Conservation (phyloP, 2,329 filamentous ascomycete species). For the Cercospora sesami region DNA sequence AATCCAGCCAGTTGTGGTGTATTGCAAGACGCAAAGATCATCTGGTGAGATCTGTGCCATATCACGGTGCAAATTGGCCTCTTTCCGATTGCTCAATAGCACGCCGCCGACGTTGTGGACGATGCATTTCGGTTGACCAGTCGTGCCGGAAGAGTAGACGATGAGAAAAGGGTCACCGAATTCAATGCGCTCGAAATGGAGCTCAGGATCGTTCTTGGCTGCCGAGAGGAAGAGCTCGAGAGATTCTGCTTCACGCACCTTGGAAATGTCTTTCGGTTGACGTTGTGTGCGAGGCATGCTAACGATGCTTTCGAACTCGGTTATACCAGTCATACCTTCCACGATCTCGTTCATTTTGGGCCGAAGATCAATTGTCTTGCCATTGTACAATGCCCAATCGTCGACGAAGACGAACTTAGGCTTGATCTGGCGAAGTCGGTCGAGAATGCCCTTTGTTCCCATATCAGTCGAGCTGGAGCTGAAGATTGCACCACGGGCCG, state of each 20-base stretch:
- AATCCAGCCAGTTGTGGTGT: constrained; percentile 76
- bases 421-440: constrained; percentile 71
- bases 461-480: constrained; percentile 74
- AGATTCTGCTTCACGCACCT: constrained; percentile 52
- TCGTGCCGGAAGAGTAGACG: constrained; percentile 73
- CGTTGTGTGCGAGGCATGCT: constrained; percentile 65
- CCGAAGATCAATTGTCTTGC: constrained; percentile 69
- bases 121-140: constrained; percentile 81
- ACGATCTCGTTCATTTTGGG: constrained; percentile 70
- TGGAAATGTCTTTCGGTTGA: constrained; percentile 57
- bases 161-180: constrained; percentile 77
- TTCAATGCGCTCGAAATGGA: constrained; percentile 60
- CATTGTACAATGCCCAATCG: constrained; percentile 76
- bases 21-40: constrained; percentile 54
- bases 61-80: constrained; percentile 57
- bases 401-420: constrained; percentile 83
- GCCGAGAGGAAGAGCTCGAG: constrained; percentile 46
- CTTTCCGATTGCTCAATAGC: constrained; percentile 61
- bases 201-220: constrained; percentile 41
- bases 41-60: constrained; percentile 38
- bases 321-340: constrained; percentile 60
- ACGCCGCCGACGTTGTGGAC: constrained; percentile 72
- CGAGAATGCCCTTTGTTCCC: constrained; percentile 74
- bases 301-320: constrained; percentile 63
- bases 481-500: constrained; percentile 72